Base-by-base conservation (phyloP, 73 alveolate species). In the Tetrahymena borealis region DNA sequence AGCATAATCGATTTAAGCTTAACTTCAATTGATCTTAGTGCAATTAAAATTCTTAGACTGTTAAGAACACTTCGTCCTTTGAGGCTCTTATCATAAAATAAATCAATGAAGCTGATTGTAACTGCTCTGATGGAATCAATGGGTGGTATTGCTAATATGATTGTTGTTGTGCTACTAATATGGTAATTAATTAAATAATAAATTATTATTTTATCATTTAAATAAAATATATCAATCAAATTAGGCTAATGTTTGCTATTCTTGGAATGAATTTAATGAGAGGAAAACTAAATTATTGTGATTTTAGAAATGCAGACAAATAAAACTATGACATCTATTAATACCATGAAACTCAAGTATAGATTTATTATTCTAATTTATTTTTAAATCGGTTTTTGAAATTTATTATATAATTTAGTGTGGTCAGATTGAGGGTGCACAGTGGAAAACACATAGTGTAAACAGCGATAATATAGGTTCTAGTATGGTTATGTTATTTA, bases 41-140 rank as follows among this genome's bases (percentile, higher is more conserved):
- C 93, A 94, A 79, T 98, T 60, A 97, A 97, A 94, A 97, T 97
- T 31, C 94, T 97, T 31, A 97, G 99, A 94, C 92, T 98, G 90
- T 94, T 98, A 39, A 94, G 99, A 93, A 96, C 98, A 12, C 95
- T 98, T 15, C 92, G 99, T 39, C 99, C 99, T 0, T 90, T 98
- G 15, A 97, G 99, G 94, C 91, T 97, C 78, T 97, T 98, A 78
- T 97, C 98, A 0, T 95, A 96, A 90, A 98, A 98, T 94, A 91
- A 95, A 43, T 98, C 97, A 38, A 94, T 98, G 97, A 98, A 98
- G 90, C 91, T 98, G 40, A 96, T 98, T 33, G 98, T 98, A 39
- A 95, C 96, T 8, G 98, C 99, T 24, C 95, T 98, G 32, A 92
- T 98, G 38, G 95, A 96, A 24, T 98, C 99, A n/a, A 92, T 98